phyloP scores from a whole-genome alignment of 2,329 filamentous ascomycete genomes.

The Trichophaea hybrida region DNA sequence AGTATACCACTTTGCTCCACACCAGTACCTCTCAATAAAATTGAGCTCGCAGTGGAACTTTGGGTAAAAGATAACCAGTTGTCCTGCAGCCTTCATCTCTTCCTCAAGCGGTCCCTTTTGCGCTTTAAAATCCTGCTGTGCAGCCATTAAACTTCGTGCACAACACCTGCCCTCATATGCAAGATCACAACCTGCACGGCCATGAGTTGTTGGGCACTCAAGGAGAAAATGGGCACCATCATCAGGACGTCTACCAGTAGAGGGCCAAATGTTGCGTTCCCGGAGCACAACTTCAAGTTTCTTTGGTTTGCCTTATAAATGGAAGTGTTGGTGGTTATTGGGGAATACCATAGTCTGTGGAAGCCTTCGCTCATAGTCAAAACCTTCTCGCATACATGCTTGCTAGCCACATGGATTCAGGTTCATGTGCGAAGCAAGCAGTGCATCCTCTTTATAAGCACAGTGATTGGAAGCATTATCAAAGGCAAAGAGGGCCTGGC shows the following conservation, averaged over 20 bases:
- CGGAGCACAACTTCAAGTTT: conserved; percentile 2
- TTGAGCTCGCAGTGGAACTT: no score
- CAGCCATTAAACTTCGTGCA: not conserved
- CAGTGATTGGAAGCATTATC: no score
- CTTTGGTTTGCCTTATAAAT: not conserved
- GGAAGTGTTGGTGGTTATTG: not conserved
- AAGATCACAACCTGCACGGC: not conserved
- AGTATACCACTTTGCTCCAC: conserved; percentile 4
- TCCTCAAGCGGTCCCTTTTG: conserved; percentile 12
- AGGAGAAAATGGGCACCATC: not conserved
- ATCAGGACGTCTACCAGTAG: not conserved
- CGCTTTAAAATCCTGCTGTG: conserved; percentile 7
- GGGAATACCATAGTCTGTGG: no score
- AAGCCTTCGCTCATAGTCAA: no score
- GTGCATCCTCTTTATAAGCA: no score
- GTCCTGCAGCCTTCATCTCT: not conserved
- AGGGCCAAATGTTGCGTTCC: not conserved
- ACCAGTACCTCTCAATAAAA: conserved; percentile 10
- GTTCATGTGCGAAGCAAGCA: no score
- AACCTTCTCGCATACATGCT: no score
- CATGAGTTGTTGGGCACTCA: not conserved
- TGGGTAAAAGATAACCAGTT: conserved; percentile 8
- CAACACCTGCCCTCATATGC: conserved; percentile 2
- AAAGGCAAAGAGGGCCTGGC: no score
- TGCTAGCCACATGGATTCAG: no score